Evolutionary conservation across 2,329 filamentous ascomycete species (phyloP), one percentile per base, ranked within the genome.

Genomic region (Helotiales sp.): DNA sequence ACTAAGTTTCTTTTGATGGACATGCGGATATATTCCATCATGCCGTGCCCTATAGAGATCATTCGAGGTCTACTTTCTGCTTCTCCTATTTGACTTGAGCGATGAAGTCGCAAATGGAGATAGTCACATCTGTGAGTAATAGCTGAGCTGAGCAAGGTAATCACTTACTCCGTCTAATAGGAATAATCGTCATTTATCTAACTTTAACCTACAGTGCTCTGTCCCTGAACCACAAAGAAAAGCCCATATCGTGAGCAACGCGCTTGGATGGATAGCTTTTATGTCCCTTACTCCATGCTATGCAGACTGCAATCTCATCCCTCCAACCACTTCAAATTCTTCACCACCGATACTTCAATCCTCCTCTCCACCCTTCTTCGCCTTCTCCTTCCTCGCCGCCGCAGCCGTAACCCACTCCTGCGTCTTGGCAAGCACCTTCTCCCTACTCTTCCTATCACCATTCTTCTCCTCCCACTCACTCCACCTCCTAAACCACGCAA

Each of bases 401-500:
- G 78, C 73, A 72, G 77, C 80, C 72, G 85, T 87, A 47, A 90
- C 89, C 85, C 90, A 95, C 76, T 91, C 89, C 75, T 85, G 85
- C 61, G 92, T 92, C 78, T 88, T 85, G 20, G 86, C 89, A 77
- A 88, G 89, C 55, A 93, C 92, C 73, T 85, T 86, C 77, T 93
- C 91, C 58, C 88, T 83, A 72, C 85, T 87, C 83, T 92, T 92
- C 70, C 85, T 82, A 76, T 90, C 87, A 1, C 92, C 93, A 66
- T 87, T 81, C 78, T 85, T 86, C 80, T 91, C 89, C 82, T 99
- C 96, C 87, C 93, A 98, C 72, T 91, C 88, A 65, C 91, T 87
- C 96, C 96, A 99, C 73, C 92, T 87, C 82, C 93, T 93, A 81
- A 98, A 99, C 84, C 97, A 92, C 76, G 89, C 91, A 81, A 91